phyloP scores from a whole-genome alignment of 306 rosid genomes.

The Cucurbita argyrosperma region DNA sequence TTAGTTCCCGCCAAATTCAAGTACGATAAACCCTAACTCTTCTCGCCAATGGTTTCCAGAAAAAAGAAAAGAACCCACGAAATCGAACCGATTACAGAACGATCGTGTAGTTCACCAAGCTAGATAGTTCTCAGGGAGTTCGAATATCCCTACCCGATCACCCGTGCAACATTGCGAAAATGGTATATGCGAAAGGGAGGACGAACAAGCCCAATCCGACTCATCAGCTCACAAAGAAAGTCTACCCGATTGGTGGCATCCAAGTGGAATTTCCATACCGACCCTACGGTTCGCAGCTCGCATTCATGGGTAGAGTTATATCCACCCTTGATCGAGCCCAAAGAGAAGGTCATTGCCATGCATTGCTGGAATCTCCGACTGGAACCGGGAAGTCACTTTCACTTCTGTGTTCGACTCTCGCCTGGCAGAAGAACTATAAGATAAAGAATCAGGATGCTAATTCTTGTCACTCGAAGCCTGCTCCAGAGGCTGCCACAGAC shows the following conservation, averaged over 20 bases:
- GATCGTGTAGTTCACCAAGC: background rate
- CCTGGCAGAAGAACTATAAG: slow-evolving; percentile 67
- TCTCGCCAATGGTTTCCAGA: background rate
- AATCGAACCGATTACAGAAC: background rate
- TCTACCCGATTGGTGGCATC: slow-evolving; percentile 67
- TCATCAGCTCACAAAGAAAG: slow-evolving; percentile 28
- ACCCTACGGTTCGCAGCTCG: slow-evolving; percentile 86
- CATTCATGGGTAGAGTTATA: slow-evolving; percentile 78
- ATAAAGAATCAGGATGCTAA: slow-evolving; percentile 13
- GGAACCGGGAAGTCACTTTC: slow-evolving; percentile 94
- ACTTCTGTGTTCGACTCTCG: slow-evolving; percentile 74
- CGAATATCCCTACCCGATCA: background rate
- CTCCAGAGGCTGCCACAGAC: slow-evolving; percentile 42
- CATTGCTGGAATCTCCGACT: slow-evolving; percentile 85
- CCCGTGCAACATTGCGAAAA: slow-evolving; percentile 6
- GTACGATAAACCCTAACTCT: background rate
- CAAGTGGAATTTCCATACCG: slow-evolving; percentile 75
- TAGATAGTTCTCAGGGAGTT: background rate
- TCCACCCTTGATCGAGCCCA: slow-evolving; percentile 74
- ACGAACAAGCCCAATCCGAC: slow-evolving; percentile 8
- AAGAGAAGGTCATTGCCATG: slow-evolving; percentile 82
- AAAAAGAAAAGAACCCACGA: background rate
- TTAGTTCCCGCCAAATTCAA: background rate
- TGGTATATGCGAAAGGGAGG: slow-evolving; percentile 23
- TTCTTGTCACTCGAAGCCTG: slow-evolving; percentile 26